A percentile compares a stretch with the other conserved stretches of the same genome.
Evolutionary conservation across 2,329 filamentous ascomycete species (phyloP).

Genomic region (Fusarium nodosum): DNA sequence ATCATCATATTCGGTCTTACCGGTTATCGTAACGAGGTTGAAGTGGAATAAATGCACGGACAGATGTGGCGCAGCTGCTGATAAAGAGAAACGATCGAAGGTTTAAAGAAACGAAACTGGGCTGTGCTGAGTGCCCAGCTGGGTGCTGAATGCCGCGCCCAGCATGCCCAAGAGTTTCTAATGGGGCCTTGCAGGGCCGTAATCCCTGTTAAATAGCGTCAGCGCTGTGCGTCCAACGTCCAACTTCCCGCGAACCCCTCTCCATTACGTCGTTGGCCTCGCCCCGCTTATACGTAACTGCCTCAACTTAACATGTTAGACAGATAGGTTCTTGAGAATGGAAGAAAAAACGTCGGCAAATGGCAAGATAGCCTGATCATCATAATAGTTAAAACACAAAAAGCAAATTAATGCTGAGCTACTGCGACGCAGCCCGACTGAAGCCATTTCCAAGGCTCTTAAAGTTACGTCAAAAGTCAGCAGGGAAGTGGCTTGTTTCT

Average conservation of each 20-base stretch:
- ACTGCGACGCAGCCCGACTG: background rate
- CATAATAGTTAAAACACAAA: constrained; percentile 3
- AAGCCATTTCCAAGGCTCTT: background rate
- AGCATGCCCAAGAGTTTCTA: constrained; percentile 28
- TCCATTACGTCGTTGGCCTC: constrained; percentile 48
- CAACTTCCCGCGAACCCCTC: constrained; percentile 40
- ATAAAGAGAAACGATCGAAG: constrained; percentile 3
- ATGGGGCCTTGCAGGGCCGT: constrained; percentile 24
- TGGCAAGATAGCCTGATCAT: constrained; percentile 14
- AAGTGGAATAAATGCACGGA: constrained; percentile 28
- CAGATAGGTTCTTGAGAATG: background rate
- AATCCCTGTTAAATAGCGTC: constrained; percentile 45
- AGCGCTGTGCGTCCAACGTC: constrained; percentile 36
- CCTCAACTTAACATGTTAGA: background rate
- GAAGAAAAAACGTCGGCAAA: background rate
- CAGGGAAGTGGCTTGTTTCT: constrained; percentile 31
- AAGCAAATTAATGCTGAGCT: background rate
- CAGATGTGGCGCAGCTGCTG: constrained; percentile 30
- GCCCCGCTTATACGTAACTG: constrained; percentile 26
- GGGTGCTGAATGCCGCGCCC: constrained; percentile 26
- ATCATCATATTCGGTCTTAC: constrained; percentile 37
- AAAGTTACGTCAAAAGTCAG: constrained; percentile 9
- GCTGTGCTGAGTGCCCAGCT: constrained; percentile 36
- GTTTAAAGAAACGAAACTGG: constrained; percentile 5
- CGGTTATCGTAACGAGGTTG: constrained; percentile 15